Percentiles rank a stretch among this genome's conserved stretches.
Conservation (phyloP, 2,329 filamentous ascomycete species). For the Calonectria multiphialidica region DNA sequence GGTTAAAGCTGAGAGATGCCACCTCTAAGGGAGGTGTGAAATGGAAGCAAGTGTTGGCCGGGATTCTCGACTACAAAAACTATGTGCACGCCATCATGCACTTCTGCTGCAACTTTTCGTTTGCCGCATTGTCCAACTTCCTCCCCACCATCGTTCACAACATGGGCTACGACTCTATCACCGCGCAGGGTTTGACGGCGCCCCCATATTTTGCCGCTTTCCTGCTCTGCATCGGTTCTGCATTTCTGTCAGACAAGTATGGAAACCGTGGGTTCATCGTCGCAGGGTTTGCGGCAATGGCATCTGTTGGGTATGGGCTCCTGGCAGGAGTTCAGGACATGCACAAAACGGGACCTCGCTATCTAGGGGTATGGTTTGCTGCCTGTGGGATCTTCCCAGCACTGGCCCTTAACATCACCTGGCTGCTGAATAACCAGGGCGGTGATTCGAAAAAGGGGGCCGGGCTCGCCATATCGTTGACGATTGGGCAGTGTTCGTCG, state of each 20-base stretch:
- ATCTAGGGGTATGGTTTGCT: constrained; percentile 19
- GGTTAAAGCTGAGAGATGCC: constrained; percentile 21
- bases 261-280: constrained; percentile 26
- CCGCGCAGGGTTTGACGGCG: constrained; percentile 25
- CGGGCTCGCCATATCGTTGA: constrained; percentile 24
- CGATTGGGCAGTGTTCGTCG: constrained; percentile 26
- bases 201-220: constrained; percentile 25
- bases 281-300: constrained; percentile 3
- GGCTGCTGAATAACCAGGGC: constrained; percentile 30
- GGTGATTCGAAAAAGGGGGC: constrained; percentile 28
- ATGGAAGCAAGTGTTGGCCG: constrained; percentile 25
- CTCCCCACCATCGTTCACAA: constrained; percentile 27
- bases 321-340: constrained; percentile 20
- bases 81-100: constrained; percentile 27
- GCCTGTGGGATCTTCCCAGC: constrained; percentile 27
- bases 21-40: constrained; percentile 21
- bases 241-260: constrained; percentile 18
- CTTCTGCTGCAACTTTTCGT: constrained; percentile 31
- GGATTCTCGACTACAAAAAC: constrained; percentile 23
- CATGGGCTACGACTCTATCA: constrained; percentile 27
- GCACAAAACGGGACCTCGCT: constrained; percentile 9
- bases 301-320: constrained; percentile 2
- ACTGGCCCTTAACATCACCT: constrained; percentile 28
- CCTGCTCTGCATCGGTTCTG: constrained; percentile 20
- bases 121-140: constrained; percentile 29